Evolutionary conservation across 2,329 filamentous ascomycete genomes (phyloP).

Genomic region (Didymella exigua): DNA sequence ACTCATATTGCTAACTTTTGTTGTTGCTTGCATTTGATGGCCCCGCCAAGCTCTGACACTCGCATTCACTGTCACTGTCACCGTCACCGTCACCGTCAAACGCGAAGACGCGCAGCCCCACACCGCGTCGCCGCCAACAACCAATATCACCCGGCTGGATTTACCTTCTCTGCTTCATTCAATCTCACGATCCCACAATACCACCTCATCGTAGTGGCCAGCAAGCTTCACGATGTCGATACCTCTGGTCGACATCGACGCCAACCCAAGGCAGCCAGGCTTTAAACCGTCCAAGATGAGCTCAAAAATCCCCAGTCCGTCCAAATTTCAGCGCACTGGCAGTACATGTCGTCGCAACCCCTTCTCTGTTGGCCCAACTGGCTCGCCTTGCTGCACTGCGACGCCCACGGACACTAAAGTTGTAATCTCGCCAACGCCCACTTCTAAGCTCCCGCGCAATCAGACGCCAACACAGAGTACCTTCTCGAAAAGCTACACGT

Average conservation of each 20-base stretch:
- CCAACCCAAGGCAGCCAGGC: slow-evolving; percentile 11
- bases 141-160: neutral
- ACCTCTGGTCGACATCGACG: slow-evolving; percentile 18
- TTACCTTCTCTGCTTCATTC: neutral
- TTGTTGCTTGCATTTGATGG: neutral
- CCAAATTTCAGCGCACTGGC: slow-evolving; percentile 1
- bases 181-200: neutral
- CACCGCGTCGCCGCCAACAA: slow-evolving; percentile 3
- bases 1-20: neutral
- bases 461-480: slow-evolving; percentile 18
- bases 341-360: slow-evolving; percentile 11
- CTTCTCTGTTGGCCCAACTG: slow-evolving; percentile 20
- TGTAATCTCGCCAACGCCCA: slow-evolving; percentile 10
- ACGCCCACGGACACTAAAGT: neutral
- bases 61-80: slow-evolving; percentile 20
- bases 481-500: neutral
- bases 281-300: slow-evolving; percentile 4
- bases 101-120: slow-evolving; percentile 3
- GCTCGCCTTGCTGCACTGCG: slow-evolving; percentile 14
- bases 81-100: slow-evolving; percentile 8
- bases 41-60: neutral
- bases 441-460: slow-evolving; percentile 41
- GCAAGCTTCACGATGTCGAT: slow-evolving; percentile 15
- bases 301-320: slow-evolving; percentile 20
- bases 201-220: neutral